These are phyloP conservation scores for Herpetospermum pedunculosum DNA, from an alignment of 306 rosid genomes.

Conservation along the genomic window DNA sequence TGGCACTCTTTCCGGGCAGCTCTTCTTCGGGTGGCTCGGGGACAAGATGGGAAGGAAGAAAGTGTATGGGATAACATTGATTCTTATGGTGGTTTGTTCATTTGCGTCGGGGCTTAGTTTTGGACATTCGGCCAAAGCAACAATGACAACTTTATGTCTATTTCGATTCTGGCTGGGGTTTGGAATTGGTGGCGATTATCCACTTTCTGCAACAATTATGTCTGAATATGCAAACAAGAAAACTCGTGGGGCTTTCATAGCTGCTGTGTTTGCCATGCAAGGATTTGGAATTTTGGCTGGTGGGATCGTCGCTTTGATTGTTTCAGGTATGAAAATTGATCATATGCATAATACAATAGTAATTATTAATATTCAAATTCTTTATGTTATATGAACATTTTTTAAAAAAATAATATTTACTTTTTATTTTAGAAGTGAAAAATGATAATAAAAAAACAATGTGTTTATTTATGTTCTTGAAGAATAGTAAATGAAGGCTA, in stretches of 20 bases:
- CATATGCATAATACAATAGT: neutral
- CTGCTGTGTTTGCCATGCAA: conserved; percentile 90
- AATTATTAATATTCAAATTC: no score
- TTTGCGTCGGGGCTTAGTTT: conserved; percentile 64
- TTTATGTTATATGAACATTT: no score
- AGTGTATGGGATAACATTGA: conserved; percentile 65
- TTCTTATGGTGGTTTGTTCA: conserved; percentile 66
- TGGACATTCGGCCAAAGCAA: conserved; percentile 24
- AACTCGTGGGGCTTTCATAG: conserved; percentile 85
- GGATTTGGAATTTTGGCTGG: conserved; percentile 81
- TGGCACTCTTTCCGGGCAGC: conserved; percentile 73
- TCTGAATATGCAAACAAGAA: conserved; percentile 87
- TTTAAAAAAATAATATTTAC: no score
- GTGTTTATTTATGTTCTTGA: no score
- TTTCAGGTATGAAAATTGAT: neutral
- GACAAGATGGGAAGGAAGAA: conserved; percentile 73
- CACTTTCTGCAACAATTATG: conserved; percentile 91
- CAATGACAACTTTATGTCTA: conserved; percentile 60
- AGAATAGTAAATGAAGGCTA: no score
- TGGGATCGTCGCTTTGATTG: conserved; percentile 54
- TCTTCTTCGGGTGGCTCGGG: conserved; percentile 96
- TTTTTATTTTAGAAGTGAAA: no score
- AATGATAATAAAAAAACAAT: no score
- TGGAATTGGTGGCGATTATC: conserved; percentile 92
- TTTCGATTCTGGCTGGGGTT: conserved; percentile 96